Conservation (phyloP, 805 yeast species). For the Tetrapisispora nanseiensis region DNA sequence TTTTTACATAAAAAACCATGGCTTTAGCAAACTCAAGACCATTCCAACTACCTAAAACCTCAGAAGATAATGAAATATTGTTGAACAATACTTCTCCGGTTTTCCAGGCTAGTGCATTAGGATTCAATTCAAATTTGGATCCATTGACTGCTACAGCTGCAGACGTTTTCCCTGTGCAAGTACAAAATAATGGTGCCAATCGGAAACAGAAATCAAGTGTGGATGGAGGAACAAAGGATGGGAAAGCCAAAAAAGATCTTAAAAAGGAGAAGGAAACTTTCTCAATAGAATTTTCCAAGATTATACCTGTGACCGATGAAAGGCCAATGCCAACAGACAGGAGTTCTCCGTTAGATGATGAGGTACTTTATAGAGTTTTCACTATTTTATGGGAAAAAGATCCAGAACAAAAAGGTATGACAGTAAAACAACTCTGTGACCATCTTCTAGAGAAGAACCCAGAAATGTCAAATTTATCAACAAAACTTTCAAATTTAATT, state of each 20-base stretch:
- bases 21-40: conserved; percentile 64
- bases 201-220: not conserved
- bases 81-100: conserved; percentile 28
- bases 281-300: conserved; percentile 45
- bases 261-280: conserved; percentile 19
- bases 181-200: not conserved
- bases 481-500: conserved; percentile 72
- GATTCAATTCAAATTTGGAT: conserved; percentile 8
- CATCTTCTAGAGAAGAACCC: conserved; percentile 65
- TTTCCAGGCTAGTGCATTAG: conserved; percentile 24
- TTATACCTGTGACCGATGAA: conserved; percentile 72
- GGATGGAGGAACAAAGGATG: not conserved
- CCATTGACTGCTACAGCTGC: conserved; percentile 3
- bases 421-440: conserved; percentile 84
- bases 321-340: conserved; percentile 63
- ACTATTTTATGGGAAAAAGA: conserved; percentile 62
- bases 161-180: conserved; percentile 1
- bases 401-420: conserved; percentile 65
- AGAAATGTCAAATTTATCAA: conserved; percentile 70
- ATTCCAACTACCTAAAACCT: conserved; percentile 37
- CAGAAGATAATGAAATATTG: conserved; percentile 27
- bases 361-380: conserved; percentile 67
- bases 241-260: conserved; percentile 9
- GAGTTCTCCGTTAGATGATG: conserved; percentile 47
- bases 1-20: conserved; percentile 36